These are phyloP conservation scores for Combretum micranthum DNA, from an alignment of 345 rosid species.

Conservation along the genomic window DNA sequence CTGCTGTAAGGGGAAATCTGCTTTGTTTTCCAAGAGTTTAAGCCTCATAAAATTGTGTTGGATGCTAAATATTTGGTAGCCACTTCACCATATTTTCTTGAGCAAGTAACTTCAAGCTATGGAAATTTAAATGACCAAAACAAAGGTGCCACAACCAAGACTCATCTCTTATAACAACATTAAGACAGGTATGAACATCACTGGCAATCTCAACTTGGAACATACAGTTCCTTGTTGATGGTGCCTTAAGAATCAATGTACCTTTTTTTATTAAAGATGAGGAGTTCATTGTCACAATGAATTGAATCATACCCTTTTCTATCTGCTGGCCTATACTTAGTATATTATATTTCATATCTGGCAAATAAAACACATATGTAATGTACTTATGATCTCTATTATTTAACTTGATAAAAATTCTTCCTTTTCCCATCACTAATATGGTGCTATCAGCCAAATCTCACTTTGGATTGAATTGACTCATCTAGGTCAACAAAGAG, in stretches of 20 bases:
- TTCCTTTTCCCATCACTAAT: neutral
- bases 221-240: conserved; percentile 1
- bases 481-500: conserved; percentile 5
- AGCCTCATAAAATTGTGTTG: conserved; percentile 3
- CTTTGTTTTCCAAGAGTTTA: neutral
- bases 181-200: neutral
- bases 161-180: neutral
- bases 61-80: neutral
- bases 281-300: neutral
- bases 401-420: neutral
- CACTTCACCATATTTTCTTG: neutral
- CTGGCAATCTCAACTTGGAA: neutral
- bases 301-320: neutral
- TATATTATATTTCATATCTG: conserved; percentile 2
- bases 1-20: neutral
- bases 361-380: conserved; percentile 4
- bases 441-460: neutral
- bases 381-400: conserved; percentile 5
- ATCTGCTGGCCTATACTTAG: neutral
- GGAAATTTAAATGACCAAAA: conserved; percentile 4
- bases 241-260: neutral
- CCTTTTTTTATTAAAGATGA: neutral
- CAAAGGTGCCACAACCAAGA: conserved; percentile 3
- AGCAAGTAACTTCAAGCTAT: neutral
- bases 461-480: neutral